Base-by-base conservation (phyloP, 2,329 filamentous ascomycete genomes). In the Venturia nashicola region DNA sequence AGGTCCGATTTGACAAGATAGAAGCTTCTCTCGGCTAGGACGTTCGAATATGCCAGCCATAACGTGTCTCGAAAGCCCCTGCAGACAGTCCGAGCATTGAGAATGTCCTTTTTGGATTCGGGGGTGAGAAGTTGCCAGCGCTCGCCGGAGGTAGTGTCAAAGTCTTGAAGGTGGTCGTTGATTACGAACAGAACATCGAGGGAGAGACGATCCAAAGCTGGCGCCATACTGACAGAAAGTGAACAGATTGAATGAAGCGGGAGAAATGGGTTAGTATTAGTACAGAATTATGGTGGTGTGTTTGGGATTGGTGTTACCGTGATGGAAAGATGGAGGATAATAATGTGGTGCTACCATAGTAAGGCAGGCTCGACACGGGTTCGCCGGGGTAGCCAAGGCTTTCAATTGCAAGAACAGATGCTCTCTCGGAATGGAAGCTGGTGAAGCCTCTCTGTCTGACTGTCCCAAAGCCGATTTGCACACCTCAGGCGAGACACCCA, bases 21-120 rank as follows among this genome's bases (percentile, higher is more conserved):
- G 32, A 63, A 55, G 43, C 36, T 43, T 46, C 61, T n/a, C 18
- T 63, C 61, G 12, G 46, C 61, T 16, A 55, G 12, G 18, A n/a
- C 39, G 2, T 63, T 43, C 32, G 43, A 32, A 40, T 36, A 63
- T 32, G 48, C 18, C 5, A 43, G 20, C 61, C 61, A 63, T 36
- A 39, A 63, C 32, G 61, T 46, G 51, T 63, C 61, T 14, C 46
- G 61, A 39, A 63, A 63, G 12, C 42, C 46, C 23, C 48, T 40
- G 51, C 61, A 63, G n/a, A 63, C 61, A 36, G 46, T 3, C 44
- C 61, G 23, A 27, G 51, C 27, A 42, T 20, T 42, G 18, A 63
- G 42, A 39, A 63, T 57, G 51, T 63, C 42, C 11, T 43, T 5
- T 34, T 57, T 63, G 14, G 36, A 42, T 7, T 20, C 23, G 8